Evolutionary conservation across 805 yeast species (phyloP).

Genomic region (Barnettozyma californica): DNA sequence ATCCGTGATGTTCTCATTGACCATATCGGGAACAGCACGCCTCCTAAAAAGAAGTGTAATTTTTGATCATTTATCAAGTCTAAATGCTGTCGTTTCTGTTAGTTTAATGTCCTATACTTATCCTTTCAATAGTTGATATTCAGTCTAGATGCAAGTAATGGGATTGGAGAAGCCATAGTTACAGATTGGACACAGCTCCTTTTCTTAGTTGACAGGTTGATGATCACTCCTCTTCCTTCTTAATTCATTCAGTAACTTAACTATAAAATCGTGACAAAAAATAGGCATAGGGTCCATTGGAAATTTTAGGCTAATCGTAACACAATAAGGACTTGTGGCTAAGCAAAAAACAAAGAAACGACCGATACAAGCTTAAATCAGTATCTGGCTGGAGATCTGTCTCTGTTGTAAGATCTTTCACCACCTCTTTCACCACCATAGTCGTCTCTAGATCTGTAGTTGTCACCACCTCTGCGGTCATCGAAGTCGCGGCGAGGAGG

Average conservation of each 20-base stretch:
- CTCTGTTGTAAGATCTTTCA: conserved; percentile 43
- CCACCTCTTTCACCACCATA: conserved; percentile 34
- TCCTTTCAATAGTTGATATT: neutral
- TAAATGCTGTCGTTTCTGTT: neutral
- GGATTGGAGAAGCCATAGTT: neutral
- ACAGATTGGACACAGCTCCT: neutral
- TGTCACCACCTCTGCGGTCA: conserved; percentile 8
- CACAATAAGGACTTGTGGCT: neutral
- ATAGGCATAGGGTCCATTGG: neutral
- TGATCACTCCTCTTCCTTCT: conserved; percentile 1
- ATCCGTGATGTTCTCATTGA: neutral
- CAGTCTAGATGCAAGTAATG: neutral
- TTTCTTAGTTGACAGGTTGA: neutral
- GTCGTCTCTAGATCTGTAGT: conserved; percentile 33
- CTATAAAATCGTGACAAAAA: conserved; percentile 1
- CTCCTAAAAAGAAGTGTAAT: neutral
- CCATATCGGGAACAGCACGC: neutral
- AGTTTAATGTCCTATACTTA: neutral
- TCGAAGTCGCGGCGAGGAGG: conserved; percentile 13
- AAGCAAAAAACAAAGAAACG: neutral
- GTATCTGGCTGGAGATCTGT: conserved; percentile 75
- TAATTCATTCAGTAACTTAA: conserved; percentile 1
- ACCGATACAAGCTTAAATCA: conserved; percentile 22
- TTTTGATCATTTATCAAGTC: neutral
- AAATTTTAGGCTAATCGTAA: neutral